Evolutionary conservation across 768 basidiomycete genomes (phyloP), one percentile per base, ranked within the genome.

Genomic region (Boletus rubroflammeus): DNA sequence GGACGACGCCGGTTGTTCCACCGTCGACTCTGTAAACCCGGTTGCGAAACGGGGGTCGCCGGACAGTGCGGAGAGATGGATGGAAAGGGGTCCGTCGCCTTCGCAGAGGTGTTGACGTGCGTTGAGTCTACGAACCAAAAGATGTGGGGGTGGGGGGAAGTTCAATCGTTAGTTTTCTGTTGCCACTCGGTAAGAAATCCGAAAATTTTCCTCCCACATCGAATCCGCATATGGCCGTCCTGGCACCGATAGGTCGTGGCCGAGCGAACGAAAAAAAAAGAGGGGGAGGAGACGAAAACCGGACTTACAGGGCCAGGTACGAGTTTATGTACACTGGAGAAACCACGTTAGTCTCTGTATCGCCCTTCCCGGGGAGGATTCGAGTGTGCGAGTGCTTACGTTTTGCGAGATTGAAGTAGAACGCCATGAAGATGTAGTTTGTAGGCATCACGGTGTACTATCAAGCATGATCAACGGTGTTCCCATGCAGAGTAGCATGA

Each of bases 401-500:
- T 66, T 83, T 82, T 66, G 79, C 78, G 32, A 82, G 66, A 17
- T 77, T 69, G 32, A 83, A 72, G 57, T 81, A 81, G 59, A 81
- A 78, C 1, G 67, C 79, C 75, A 82, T 61, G 69, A 80, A 82
- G 51, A 83, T 71, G 61, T 80, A 78, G 53, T 81, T 84, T 34
- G 72, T 53, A 0, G 81, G 82, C 82, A 84, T 83, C 2, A 72
- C 67, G 29, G 72, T 67, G 56, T 79, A 82, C 56, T 73, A 51
- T 47, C 26, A n/a, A 17, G 26, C 1, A 21, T n/a, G 9, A 31
- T 57, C 23, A 58, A 11, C 7, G 5, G 5, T 23, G 14, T 13
- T 13, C 8, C 11, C 14, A 25, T 7, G 21, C 23, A 28, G 26
- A 28, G 21, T 17, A 14, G n/a, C 41, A 31, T n/a, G 1, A 5